phyloP scores from a whole-genome alignment of 495 filamentous ascomycete genomes.

The Lepidopterella palustris region DNA sequence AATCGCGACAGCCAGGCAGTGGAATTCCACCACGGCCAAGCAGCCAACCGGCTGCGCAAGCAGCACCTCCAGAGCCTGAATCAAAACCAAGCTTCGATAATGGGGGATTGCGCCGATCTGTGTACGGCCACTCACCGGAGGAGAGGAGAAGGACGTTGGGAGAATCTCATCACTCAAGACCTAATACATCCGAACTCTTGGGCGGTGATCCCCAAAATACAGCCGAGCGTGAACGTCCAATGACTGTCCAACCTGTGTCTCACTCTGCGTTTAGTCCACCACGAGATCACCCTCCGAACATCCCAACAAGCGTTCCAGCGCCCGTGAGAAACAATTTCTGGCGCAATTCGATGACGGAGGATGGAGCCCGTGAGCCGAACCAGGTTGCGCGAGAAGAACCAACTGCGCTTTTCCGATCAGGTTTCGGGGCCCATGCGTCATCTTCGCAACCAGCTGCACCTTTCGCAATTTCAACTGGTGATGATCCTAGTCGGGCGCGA shows the following conservation, averaged over 20 bases:
- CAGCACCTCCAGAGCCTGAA: constrained; percentile 9
- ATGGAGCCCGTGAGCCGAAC: background rate
- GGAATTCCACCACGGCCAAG: constrained; percentile 29
- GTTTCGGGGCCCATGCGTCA: constrained; percentile 14
- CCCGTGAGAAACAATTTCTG: background rate
- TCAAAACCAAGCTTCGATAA: constrained; percentile 6
- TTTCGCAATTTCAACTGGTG: constrained; percentile 1
- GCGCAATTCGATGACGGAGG: background rate
- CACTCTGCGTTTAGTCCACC: constrained; percentile 32
- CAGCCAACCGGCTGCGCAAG: constrained; percentile 25
- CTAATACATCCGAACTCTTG: constrained; percentile 15
- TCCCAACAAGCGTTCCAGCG: background rate
- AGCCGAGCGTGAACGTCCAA: constrained; percentile 24
- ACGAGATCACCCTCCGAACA: background rate
- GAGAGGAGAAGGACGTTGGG: constrained; percentile 24
- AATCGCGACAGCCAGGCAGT: constrained; percentile 10
- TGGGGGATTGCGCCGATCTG: constrained; percentile 4
- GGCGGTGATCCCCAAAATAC: constrained; percentile 1
- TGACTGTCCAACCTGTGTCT: constrained; percentile 28
- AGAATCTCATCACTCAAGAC: constrained; percentile 24
- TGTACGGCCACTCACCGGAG: constrained; percentile 9
- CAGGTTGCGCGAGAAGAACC: constrained; percentile 12
- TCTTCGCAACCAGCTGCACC: constrained; percentile 11
- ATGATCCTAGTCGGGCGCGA: constrained; percentile 22
- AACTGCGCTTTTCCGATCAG: constrained; percentile 9